A percentile compares a stretch with the other conserved stretches of the same genome.
Conservation (phyloP, 192 early-diverging fungal genomes). For the Pilobolus umbonatus region DNA sequence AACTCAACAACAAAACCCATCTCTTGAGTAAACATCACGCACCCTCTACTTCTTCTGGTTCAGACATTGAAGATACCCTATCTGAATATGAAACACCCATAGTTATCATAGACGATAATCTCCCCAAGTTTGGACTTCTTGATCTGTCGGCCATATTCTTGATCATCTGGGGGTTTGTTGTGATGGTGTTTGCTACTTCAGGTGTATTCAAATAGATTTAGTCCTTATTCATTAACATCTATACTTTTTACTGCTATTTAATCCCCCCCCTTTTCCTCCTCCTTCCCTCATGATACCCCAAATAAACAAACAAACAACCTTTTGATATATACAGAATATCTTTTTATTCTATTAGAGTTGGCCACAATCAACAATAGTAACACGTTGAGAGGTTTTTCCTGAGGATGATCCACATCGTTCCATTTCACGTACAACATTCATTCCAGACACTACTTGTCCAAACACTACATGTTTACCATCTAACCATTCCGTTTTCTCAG, state of each 20-base stretch:
- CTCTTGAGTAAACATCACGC: background rate
- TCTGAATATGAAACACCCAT: background rate
- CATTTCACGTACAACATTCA: slow-evolving; percentile 43
- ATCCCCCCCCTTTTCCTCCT: too few relatives aligned
- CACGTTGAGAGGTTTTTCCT: slow-evolving; percentile 33
- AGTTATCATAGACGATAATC: background rate
- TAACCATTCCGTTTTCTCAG: slow-evolving; percentile 73
- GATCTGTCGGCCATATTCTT: slow-evolving; percentile 29
- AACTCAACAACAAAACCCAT: background rate
- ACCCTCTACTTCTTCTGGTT: background rate
- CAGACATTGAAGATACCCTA: slow-evolving; percentile 17
- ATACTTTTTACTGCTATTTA: too few relatives aligned
- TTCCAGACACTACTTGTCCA: slow-evolving; percentile 58
- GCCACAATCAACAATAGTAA: slow-evolving; percentile 36
- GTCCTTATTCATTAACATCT: too few relatives aligned
- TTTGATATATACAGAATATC: too few relatives aligned
- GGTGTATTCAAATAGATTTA: slow-evolving; percentile 15
- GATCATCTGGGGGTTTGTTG: slow-evolving; percentile 41
- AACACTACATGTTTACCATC: slow-evolving; percentile 85
- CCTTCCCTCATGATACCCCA: too few relatives aligned
- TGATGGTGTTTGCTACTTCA: slow-evolving; percentile 43
- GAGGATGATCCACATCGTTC: slow-evolving; percentile 27
- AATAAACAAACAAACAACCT: too few relatives aligned
- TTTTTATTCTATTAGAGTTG: slow-evolving; percentile 16
- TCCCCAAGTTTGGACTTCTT: background rate